Base-by-base conservation (phyloP, 441 rosid genomes). In the California macrophylla region DNA sequence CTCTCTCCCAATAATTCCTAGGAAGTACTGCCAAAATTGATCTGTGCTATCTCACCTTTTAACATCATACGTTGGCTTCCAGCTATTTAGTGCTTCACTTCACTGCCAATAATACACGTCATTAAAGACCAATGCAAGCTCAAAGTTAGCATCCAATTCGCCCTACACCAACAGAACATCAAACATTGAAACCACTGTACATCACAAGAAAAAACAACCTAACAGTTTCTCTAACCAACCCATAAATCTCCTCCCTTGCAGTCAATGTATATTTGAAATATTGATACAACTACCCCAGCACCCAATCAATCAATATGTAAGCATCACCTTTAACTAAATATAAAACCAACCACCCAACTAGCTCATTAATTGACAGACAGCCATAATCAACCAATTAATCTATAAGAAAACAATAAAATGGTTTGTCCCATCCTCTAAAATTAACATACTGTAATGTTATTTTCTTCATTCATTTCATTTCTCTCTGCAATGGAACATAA, bases 81-180 rank as follows among this genome's bases (percentile, higher is more conserved):
- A 80, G 84, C 81, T 83, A 83, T 84, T 80, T 75, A 71, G 63
- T 8, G 63, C 29, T 24, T 23, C 64, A 58, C 28, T 58, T 58
- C 28, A 24, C 64, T 58, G 29, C 64, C 64, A 58, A 58, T 58
- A 58, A 58, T 58, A 58, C 64, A 58, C 64, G 24, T 30, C 75
- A 72, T 70, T 58, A 21, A 79, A 47, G 73, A 74, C 25, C 67
- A 61, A 77, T 76, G 74, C 77, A 60, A 70, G 66, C 75, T 56
- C 69, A 71, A 76, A 30, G 78, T 73, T 80, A 80, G 85, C 80
- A 81, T 42, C 64, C 47, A 73, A 66, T 40, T 26, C 69, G 81
- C 71, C 81, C 78, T 74, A 61, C 72, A 72, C 32, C 58, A 42
- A 75, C 71, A 24, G 24, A 26, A 38, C 66, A 74, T 67, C 56